Evolutionary conservation across 495 filamentous ascomycete species (phyloP), one percentile per base, ranked within the genome.

Genomic region (Lophiostoma macrostomum): DNA sequence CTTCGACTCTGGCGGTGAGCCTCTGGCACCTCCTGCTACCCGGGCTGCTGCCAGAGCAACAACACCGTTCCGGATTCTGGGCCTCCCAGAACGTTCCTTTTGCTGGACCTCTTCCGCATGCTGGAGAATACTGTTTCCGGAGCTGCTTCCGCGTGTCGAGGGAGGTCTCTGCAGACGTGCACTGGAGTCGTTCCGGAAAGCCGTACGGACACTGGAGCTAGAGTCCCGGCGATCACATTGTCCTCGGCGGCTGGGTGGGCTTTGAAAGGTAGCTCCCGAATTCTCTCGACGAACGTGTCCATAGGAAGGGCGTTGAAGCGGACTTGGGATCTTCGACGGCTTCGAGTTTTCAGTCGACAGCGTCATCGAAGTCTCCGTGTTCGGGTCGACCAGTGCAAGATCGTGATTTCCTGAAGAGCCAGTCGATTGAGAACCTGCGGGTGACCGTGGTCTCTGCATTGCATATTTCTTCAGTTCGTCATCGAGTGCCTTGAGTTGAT

Each of bases 261-360:
- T 43, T 24, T 45, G 53, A 14, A 53, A 18, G 42, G 53, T 57
- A 4, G 59, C 34, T 0, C 28, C 23, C 5, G 53, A 60, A 22
- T 32, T 46, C 23, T 64, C 61, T 56, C 22, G 60, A 52, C 44
- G 58, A 24, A 43, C 25, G 4, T 34, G 39, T 6, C 50, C 37
- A 6, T 50, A n/a, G 8, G 34, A 6, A 22, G 18, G 27, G 19
- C 54, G 36, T 23, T 64, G 51, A 5, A 64, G 45, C 8, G 68
- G 68, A 28, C 58, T 67, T 2, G 68, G 68, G 23, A 71, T 71
- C 41, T 58, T 69, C 11, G 66, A 71, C 5, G 47, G 42, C 47
- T 53, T 63, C 40, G 31, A 32, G 45, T 24, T 6, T 38, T 14
- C 24, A 22, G 8, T 46, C 29, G 16, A 53, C 32, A 12, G 24